Evolutionary conservation across 441 rosid species (phyloP).

Genomic region (Flueggea neowawraea): DNA sequence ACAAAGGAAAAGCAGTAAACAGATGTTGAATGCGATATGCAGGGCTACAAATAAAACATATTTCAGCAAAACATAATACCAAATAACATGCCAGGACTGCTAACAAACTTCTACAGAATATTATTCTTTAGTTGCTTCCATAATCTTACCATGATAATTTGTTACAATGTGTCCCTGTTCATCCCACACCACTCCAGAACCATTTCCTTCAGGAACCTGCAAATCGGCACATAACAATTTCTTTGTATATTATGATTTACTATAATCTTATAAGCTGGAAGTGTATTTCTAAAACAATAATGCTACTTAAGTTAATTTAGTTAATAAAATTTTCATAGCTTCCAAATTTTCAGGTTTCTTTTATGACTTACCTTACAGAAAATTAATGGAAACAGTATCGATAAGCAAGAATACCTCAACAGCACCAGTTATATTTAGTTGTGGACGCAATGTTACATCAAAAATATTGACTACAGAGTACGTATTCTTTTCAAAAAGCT

Average conservation of each 20-base stretch:
- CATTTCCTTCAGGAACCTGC: slow-evolving; percentile 98
- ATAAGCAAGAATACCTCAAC: slow-evolving; percentile 60
- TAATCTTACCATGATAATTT: slow-evolving; percentile 83
- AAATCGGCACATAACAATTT: slow-evolving; percentile 5
- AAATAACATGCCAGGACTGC: too few species aligned
- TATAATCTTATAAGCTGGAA: neutral
- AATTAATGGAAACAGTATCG: neutral
- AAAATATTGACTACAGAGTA: slow-evolving; percentile 93
- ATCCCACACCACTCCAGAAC: slow-evolving; percentile 99
- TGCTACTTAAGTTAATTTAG: neutral
- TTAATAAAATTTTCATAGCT: neutral
- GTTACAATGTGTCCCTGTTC: slow-evolving; percentile 85
- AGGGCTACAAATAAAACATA: too few species aligned
- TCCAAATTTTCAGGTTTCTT: neutral
- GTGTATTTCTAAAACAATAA: neutral
- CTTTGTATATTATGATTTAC: neutral
- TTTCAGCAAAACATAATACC: too few species aligned
- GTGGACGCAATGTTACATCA: slow-evolving; percentile 91
- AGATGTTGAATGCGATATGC: too few species aligned
- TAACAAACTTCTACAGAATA: too few species aligned
- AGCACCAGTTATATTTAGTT: slow-evolving; percentile 83
- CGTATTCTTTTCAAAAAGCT: slow-evolving; percentile 86
- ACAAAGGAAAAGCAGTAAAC: too few species aligned
- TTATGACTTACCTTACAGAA: neutral
- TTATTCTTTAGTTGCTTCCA: too few species aligned